Base-by-base conservation (phyloP, 1,139 yeast genomes). In the Hanseniaspora gamundiae region DNA sequence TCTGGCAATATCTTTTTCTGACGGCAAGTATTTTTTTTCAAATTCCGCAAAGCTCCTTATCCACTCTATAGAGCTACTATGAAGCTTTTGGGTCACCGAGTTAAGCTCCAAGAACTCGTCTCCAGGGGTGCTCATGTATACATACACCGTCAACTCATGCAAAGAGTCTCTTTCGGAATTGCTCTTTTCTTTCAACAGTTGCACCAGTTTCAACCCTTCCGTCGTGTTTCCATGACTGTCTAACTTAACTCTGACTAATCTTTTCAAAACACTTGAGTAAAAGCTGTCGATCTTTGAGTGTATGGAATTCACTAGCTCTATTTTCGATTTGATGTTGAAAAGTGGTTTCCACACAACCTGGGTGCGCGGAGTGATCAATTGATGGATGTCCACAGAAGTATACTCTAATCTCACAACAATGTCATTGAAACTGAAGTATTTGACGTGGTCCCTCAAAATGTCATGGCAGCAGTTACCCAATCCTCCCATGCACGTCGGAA, bases 1-100 rank as follows among this genome's bases (percentile, higher is more conserved):
- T 49, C 87, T 71, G 8, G 95, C 81, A 51, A 93, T 84, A 69
- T 93, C 98, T 56, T 82, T 85, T 60, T 93, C 98, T 14, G 94
- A 79, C 0, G 97, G 97, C 48, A 91, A 73, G 56, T 73, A 91
- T 26, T 70, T 71, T 44, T 73, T 73, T 50, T 85, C 96, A 63
- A 91, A 87, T n/a, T 78, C 84, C 39, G 76, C 72, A 56, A 93
- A 87, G 48, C 83, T 95, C 24, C 65, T 59, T 61, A 91, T 95
- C 98, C 98, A 93, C 41, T 69, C 73, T 21, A 86, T 88, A 4
- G 94, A 93, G 42, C 80, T 66, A 48, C 82, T 88, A 56, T 91
- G 96, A 22, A 91, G 69, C 39, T 73, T 73, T 52, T 94, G 67
- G 21, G 86, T 64, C 2, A 83, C 73, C 0, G 74, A 67, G 56